phyloP scores from a whole-genome alignment of 1,139 yeast genomes.

The Saccharomyces hybrid region DNA sequence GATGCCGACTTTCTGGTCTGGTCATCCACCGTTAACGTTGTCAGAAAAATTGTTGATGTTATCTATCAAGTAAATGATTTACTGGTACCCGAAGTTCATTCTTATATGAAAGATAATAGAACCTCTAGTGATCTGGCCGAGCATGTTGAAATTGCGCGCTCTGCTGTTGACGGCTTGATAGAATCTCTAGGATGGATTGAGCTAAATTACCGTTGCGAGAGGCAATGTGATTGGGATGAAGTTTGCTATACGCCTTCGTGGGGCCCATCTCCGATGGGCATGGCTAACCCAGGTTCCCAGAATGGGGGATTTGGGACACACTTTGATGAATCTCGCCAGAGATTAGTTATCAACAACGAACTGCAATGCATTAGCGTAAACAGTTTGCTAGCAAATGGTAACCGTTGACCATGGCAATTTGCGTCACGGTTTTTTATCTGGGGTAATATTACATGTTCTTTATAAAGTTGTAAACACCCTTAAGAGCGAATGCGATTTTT shows the following conservation, averaged over 20 bases:
- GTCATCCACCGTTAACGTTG: no score
- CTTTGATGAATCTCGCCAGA: slow-evolving; percentile 11
- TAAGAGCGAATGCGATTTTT: not conserved
- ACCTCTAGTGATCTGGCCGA: not conserved
- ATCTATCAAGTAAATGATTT: no score
- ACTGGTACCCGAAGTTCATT: no score
- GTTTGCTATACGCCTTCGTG: slow-evolving; percentile 50
- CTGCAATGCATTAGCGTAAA: slow-evolving; percentile 18
- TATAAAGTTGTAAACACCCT: not conserved
- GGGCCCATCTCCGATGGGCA: slow-evolving; percentile 49
- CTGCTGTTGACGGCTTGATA: slow-evolving; percentile 20
- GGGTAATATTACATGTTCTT: not conserved
- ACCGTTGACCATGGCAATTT: no score
- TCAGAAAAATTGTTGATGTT: no score
- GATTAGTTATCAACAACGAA: slow-evolving; percentile 16
- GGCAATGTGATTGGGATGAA: slow-evolving; percentile 38
- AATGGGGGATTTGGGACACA: slow-evolving; percentile 13
- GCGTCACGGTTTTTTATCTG: not conserved
- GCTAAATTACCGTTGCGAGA: slow-evolving; percentile 37
- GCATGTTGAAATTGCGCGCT: slow-evolving; percentile 11
- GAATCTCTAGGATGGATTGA: slow-evolving; percentile 37
- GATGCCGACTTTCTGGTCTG: no score
- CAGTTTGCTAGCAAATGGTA: not conserved
- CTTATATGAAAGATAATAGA: no score
- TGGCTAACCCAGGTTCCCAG: slow-evolving; percentile 10